phyloP scores from a whole-genome alignment of 1,284 basidiomycete species.

The Moesziomyces antarcticus region DNA sequence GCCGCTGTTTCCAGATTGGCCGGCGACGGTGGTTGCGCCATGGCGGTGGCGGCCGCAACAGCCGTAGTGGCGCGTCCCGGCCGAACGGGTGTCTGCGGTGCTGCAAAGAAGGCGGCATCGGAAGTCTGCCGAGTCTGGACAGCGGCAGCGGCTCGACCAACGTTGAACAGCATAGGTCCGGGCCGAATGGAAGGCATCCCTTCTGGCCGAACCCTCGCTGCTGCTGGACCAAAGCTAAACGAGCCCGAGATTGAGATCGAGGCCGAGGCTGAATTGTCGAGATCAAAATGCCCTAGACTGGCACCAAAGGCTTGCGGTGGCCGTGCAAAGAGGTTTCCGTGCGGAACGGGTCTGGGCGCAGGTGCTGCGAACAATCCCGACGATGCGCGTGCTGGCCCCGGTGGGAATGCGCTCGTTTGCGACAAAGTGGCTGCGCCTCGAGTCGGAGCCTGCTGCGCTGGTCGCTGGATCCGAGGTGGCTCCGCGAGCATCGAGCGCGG shows the following conservation, averaged over 20 bases:
- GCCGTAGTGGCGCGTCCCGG: neutral
- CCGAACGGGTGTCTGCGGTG: constrained; percentile 6
- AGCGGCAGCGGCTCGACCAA: neutral
- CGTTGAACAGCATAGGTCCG: neutral
- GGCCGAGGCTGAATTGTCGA: constrained; percentile 1
- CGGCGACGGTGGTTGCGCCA: neutral
- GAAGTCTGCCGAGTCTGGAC: neutral
- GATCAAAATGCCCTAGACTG: neutral
- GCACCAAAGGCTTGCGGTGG: neutral
- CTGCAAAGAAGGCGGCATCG: neutral
- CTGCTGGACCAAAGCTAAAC: constrained; percentile 9
- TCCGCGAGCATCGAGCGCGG: too few relatives aligned
- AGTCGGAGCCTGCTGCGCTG: too few relatives aligned
- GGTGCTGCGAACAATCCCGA: too few relatives aligned
- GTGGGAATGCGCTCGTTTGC: too few relatives aligned
- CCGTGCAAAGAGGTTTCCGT: constrained; percentile 2
- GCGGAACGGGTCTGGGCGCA: too few relatives aligned
- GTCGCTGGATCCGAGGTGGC: neutral
- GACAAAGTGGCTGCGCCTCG: too few relatives aligned
- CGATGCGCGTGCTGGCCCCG: too few relatives aligned
- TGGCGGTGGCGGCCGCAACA: neutral
- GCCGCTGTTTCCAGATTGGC: neutral
- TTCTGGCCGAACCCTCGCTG: neutral
- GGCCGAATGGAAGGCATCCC: too few relatives aligned
- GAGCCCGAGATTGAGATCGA: constrained; percentile 7